phyloP scores from a whole-genome alignment of 805 yeast genomes.

The Saccharomycopsis javanensis region DNA sequence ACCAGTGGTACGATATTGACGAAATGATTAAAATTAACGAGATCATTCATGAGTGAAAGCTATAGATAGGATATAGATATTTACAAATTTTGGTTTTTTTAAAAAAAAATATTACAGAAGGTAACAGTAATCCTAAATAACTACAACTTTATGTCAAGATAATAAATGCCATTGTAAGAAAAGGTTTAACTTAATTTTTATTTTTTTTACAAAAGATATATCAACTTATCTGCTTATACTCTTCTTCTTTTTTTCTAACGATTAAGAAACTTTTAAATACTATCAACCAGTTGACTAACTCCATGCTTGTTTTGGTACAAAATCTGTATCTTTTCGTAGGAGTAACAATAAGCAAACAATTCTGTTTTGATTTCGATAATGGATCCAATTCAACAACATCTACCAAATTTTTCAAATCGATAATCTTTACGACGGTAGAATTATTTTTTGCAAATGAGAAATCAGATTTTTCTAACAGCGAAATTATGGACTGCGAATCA shows the following conservation, averaged over 20 bases:
- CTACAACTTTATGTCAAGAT: too few relatives aligned
- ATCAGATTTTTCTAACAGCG: background rate
- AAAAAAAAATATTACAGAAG: too few relatives aligned
- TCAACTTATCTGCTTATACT: conserved; percentile 3
- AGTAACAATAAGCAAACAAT: conserved; percentile 40
- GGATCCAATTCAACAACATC: conserved; percentile 46
- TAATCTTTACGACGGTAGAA: conserved; percentile 22
- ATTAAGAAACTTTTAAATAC: conserved; percentile 30
- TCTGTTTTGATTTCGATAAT: conserved; percentile 31
- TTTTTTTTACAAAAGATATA: background rate
- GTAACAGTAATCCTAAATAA: too few relatives aligned
- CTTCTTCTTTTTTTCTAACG: conserved; percentile 21
- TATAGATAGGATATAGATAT: too few relatives aligned
- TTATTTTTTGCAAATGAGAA: background rate
- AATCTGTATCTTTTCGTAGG: conserved; percentile 36
- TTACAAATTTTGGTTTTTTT: too few relatives aligned
- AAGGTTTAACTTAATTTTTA: too few relatives aligned
- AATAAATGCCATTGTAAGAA: too few relatives aligned
- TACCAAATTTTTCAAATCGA: conserved; percentile 29
- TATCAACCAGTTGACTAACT: conserved; percentile 40
- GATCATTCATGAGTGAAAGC: conserved; percentile 12
- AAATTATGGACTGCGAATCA: conserved; percentile 13
- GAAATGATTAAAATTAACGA: conserved; percentile 13
- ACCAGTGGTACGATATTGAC: conserved; percentile 18
- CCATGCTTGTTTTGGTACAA: conserved; percentile 37